Percentiles rank a stretch among this genome's conserved stretches.
phyloP scores from a whole-genome alignment of 257 asterid genomes.

The Eucommia ulmoides region DNA sequence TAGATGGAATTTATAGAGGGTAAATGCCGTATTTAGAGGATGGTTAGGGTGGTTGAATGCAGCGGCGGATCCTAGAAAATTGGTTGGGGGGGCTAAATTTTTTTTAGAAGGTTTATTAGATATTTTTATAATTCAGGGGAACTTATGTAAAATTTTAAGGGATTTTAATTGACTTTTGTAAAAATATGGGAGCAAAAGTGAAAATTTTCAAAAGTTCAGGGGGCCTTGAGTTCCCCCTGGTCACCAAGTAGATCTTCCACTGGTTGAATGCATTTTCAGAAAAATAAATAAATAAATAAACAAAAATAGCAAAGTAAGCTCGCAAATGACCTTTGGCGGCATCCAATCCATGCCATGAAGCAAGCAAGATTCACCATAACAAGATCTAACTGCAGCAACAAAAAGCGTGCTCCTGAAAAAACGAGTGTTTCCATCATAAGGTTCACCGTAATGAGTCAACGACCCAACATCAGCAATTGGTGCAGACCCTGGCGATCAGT shows the following conservation, averaged over 20 bases:
- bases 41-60: too few species aligned
- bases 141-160: too few species aligned
- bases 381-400: constrained; percentile 98
- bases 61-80: too few species aligned
- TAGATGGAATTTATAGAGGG: too few species aligned
- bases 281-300: constrained; percentile 4
- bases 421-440: constrained; percentile 95
- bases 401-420: constrained; percentile 86
- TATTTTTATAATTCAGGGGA: too few species aligned
- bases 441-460: constrained; percentile 92
- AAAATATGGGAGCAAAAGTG: too few species aligned
- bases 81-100: too few species aligned
- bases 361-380: constrained; percentile 91
- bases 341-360: constrained; percentile 98
- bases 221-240: not conserved
- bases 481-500: constrained; percentile 35
- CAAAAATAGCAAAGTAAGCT: constrained; percentile 10
- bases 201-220: too few species aligned
- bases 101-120: too few species aligned
- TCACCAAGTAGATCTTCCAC: not conserved
- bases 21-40: too few species aligned
- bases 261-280: not conserved
- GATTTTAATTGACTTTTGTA: too few species aligned
- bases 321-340: constrained; percentile 78
- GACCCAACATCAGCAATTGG: constrained; percentile 85